These are phyloP conservation scores for Boletus sp. DNA, from an alignment of 768 basidiomycete species.

Conservation along the genomic window DNA sequence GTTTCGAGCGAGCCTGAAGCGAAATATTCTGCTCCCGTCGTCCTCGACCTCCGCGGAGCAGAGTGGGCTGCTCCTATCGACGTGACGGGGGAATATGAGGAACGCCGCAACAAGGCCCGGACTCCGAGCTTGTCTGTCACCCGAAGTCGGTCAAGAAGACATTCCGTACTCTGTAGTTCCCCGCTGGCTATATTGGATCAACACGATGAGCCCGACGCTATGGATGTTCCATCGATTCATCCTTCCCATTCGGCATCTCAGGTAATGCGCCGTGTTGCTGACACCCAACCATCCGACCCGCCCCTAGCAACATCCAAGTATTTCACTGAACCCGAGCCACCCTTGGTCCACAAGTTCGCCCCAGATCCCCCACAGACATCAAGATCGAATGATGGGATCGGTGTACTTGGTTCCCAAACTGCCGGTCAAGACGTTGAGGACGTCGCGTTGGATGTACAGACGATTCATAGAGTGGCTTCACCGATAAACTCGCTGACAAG, in stretches of 20 bases:
- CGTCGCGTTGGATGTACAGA: background rate
- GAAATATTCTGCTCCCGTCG: conserved; percentile 25
- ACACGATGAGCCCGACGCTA: background rate
- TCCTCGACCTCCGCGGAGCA: conserved; percentile 35
- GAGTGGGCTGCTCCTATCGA: conserved; percentile 26
- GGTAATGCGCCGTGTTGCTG: conserved; percentile 20
- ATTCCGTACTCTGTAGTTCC: background rate
- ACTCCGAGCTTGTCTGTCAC: background rate
- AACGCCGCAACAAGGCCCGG: background rate
- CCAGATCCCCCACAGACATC: background rate
- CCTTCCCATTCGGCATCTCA: conserved; percentile 62
- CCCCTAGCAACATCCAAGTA: conserved; percentile 7
- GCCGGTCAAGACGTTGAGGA: background rate
- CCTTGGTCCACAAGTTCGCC: background rate
- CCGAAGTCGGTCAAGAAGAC: background rate
- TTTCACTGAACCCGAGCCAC: conserved; percentile 2
- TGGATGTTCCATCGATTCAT: conserved; percentile 30
- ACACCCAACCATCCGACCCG: background rate
- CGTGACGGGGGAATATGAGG: background rate
- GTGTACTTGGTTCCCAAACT: background rate
- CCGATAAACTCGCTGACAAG: conserved; percentile 6
- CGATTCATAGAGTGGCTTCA: background rate
- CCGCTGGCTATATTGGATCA: conserved; percentile 29
- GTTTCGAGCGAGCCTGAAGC: conserved; percentile 16
- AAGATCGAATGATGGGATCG: background rate